Evolutionary conservation across 768 basidiomycete species (phyloP).

Genomic region (Leccinum rimulosum): DNA sequence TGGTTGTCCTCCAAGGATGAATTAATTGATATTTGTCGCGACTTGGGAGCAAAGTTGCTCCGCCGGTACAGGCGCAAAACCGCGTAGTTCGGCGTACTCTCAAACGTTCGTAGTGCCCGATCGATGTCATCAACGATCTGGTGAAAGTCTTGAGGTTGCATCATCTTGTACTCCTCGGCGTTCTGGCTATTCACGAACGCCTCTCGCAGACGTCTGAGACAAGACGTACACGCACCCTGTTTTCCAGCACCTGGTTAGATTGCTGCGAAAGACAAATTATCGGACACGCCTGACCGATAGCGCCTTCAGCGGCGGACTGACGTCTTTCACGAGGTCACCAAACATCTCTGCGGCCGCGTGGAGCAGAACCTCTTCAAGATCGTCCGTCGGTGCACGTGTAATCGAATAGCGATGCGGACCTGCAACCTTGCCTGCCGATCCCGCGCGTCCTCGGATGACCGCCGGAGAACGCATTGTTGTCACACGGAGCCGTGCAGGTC

Average conservation of each 20-base stretch:
- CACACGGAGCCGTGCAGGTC: conserved; percentile 44
- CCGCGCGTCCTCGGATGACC: conserved; percentile 10
- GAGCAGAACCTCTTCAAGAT: conserved; percentile 38
- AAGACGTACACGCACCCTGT: conserved; percentile 59
- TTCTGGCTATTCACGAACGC: conserved; percentile 52
- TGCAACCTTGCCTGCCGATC: conserved; percentile 13
- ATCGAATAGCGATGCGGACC: conserved; percentile 29
- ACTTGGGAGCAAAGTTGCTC: conserved; percentile 35
- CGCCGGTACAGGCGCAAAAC: conserved; percentile 71
- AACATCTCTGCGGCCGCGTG: conserved; percentile 70
- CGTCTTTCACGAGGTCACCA: conserved; percentile 73
- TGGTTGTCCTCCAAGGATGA: conserved; percentile 31
- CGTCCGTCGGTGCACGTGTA: conserved; percentile 35
- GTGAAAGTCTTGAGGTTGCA: conserved; percentile 59
- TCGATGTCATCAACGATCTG: conserved; percentile 66
- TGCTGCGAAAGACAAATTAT: not conserved
- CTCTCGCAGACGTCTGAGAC: conserved; percentile 59
- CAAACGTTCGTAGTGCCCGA: conserved; percentile 67
- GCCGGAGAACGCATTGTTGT: conserved; percentile 22
- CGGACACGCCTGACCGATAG: conserved; percentile 53
- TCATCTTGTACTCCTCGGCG: conserved; percentile 29
- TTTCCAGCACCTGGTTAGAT: conserved; percentile 4
- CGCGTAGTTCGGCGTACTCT: conserved; percentile 81
- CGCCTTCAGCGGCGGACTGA: conserved; percentile 73
- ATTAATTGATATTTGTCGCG: conserved; percentile 10